Evolutionary conservation across 768 basidiomycete species (phyloP), one percentile per base, ranked within the genome.

Genomic region (Hemileccinum impolitum): DNA sequence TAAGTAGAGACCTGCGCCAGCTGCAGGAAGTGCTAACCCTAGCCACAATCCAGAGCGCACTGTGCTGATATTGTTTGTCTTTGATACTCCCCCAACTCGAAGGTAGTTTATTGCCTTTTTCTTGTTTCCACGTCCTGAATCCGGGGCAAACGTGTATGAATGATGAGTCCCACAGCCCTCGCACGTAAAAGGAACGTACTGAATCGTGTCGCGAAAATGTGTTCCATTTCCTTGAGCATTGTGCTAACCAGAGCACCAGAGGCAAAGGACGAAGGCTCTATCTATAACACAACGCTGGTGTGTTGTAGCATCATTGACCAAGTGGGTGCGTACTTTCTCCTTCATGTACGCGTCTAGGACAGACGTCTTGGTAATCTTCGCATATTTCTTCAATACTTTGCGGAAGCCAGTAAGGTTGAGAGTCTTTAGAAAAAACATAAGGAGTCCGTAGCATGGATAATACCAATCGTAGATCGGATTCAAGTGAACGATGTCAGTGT

Each of bases 371-470:
- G 91, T 86, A 4, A 78, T 69, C 63, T 90, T 94, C 60, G 87
- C 87, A 53, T 90, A 93, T 64, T 92, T 93, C 69, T 87, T 92
- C 48, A 93, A 63, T 0, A 84, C 84, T 63, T 93, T 93, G 23
- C 88, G 76, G 64, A 96, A 93, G 1, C 95, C 96, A 1, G 90
- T 89, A 10, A 93, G 67, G 65, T 99, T 98, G 35, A 97, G 68
- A 39, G 87, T 81, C 85, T 91, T 54, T 9, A 25, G 25, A 21
- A 10, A 34, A 31, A 25, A 39, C n/a, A 34, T 13, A 25, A 23
- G 18, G n/a, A 26, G 14, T 17, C 17, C 47, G 39, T 26, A 45
- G 42, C 26, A 39, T 7, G 12, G 18, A 28, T 18, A 30, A 34
- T 31, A 19, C 37, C 21, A 15, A 39, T 28, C 9, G n/a, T 13